phyloP scores from a whole-genome alignment of 768 basidiomycete genomes.

The Phaffia australis region DNA sequence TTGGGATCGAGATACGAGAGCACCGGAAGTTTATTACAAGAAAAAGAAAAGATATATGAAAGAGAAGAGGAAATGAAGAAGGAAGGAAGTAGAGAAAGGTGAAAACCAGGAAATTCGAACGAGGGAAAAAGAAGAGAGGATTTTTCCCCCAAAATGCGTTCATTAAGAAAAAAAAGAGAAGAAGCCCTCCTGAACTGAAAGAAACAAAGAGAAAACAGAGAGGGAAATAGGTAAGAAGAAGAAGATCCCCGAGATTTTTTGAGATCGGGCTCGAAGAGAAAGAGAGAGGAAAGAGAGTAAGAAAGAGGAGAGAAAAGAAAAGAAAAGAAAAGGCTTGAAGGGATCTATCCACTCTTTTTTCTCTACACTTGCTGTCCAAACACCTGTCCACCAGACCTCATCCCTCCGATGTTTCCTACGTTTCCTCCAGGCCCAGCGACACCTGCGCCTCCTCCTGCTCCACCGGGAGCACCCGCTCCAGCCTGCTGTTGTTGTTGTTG shows the following conservation, averaged over 20 bases:
- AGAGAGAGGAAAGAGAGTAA: background rate
- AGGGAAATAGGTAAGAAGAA: too few species aligned
- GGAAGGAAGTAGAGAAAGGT: background rate
- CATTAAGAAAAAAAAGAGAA: background rate
- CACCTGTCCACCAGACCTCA: constrained; percentile 1
- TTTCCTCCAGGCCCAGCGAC: background rate
- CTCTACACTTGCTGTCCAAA: constrained; percentile 4
- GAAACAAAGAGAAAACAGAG: too few species aligned
- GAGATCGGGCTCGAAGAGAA: background rate
- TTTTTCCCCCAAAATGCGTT: background rate
- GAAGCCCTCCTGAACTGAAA: background rate
- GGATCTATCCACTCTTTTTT: background rate
- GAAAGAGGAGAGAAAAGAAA: background rate
- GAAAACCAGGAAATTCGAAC: too few species aligned
- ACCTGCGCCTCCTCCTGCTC: constrained; percentile 1
- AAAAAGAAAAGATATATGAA: background rate
- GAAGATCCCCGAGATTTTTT: background rate
- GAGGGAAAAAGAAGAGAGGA: background rate
- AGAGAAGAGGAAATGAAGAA: background rate
- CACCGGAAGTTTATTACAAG: background rate
- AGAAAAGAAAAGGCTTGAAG: background rate
- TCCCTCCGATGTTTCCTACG: background rate
- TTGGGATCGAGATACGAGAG: background rate
- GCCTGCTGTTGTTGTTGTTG: constrained; percentile 12
- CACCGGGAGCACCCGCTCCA: background rate